A percentile compares a stretch with the other conserved stretches of the same genome.
These are phyloP conservation scores for Dryadomyces quercivorus DNA, from an alignment of 2,329 filamentous ascomycete species.

Conservation along the genomic window DNA sequence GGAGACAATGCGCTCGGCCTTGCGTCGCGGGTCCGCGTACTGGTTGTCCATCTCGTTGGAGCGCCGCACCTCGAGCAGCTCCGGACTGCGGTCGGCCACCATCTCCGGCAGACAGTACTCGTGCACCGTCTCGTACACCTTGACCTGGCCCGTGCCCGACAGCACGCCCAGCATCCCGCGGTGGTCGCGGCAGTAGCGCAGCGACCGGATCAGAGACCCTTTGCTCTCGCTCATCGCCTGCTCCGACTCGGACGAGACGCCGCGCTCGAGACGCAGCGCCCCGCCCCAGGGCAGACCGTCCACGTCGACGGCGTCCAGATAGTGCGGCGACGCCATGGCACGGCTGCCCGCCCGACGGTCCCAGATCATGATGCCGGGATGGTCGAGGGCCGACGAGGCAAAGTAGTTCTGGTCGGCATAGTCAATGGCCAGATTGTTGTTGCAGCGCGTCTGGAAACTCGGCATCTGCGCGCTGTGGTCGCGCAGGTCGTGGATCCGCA, in stretches of 20 bases:
- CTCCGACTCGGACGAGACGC: conserved; percentile 42
- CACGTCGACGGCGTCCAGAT: conserved; percentile 45
- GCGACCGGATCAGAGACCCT: conserved; percentile 47
- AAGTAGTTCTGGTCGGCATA: conserved; percentile 75
- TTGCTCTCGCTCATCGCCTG: conserved; percentile 39
- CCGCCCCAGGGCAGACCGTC: conserved; percentile 52
- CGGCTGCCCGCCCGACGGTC: conserved; percentile 54
- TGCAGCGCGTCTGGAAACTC: conserved; percentile 53
- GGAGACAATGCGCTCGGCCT: conserved; percentile 50
- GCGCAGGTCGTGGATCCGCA: conserved; percentile 68
- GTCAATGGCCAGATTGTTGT: conserved; percentile 65
- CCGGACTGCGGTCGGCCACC: conserved; percentile 35
- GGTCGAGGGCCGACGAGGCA: conserved; percentile 64
- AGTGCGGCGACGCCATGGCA: conserved; percentile 38
- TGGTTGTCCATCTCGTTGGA: conserved; percentile 51
- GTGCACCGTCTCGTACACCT: conserved; percentile 45
- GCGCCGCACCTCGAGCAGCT: conserved; percentile 45
- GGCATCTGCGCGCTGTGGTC: conserved; percentile 17
- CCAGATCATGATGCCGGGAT: conserved; percentile 66
- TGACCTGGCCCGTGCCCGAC: conserved; percentile 50
- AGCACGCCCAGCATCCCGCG: conserved; percentile 49
- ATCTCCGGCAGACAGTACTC: conserved; percentile 33
- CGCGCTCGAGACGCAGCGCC: conserved; percentile 43
- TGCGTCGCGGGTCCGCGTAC: conserved; percentile 37
- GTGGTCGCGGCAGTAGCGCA: conserved; percentile 51